A percentile compares a stretch with the other conserved stretches of the same genome.
Conservation (phyloP, 352 stramenopile genomes). For the Pythium rishiriense region DNA sequence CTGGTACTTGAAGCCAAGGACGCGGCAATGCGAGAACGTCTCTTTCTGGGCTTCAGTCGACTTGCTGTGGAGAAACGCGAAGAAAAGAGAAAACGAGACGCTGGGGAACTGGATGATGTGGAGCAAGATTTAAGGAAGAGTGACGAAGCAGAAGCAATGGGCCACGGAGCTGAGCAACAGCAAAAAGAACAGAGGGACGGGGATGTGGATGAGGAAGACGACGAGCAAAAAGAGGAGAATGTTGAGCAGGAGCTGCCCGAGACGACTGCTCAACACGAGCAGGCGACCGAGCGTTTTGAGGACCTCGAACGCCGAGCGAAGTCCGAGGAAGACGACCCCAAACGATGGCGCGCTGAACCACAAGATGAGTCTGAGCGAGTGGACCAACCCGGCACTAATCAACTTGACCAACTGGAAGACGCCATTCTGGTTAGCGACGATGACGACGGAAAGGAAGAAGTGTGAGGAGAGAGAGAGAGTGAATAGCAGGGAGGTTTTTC, state of each 20-base stretch:
- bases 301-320: constrained; percentile 9
- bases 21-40: constrained; percentile 39
- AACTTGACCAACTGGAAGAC: not conserved
- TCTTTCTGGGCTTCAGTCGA: constrained; percentile 54
- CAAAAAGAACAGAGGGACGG: too few species aligned
- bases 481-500: not conserved
- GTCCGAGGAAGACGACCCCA: constrained; percentile 19
- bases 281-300: not conserved
- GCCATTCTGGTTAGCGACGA: not conserved
- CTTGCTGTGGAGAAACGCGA: constrained; percentile 47
- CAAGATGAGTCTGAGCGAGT: not conserved
- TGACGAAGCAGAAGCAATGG: not conserved
- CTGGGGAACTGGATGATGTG: not conserved
- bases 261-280: not conserved
- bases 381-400: not conserved
- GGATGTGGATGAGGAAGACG: not conserved
- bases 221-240: too few species aligned
- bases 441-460: not conserved
- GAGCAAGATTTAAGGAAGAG: not conserved
- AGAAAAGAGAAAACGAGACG: constrained; percentile 31
- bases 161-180: not conserved
- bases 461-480: not conserved
- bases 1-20: constrained; percentile 58
- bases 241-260: too few species aligned
- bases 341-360: constrained; percentile 10